Conservation (phyloP, 495 filamentous ascomycete species). For the Aspergillus funiculosus region DNA sequence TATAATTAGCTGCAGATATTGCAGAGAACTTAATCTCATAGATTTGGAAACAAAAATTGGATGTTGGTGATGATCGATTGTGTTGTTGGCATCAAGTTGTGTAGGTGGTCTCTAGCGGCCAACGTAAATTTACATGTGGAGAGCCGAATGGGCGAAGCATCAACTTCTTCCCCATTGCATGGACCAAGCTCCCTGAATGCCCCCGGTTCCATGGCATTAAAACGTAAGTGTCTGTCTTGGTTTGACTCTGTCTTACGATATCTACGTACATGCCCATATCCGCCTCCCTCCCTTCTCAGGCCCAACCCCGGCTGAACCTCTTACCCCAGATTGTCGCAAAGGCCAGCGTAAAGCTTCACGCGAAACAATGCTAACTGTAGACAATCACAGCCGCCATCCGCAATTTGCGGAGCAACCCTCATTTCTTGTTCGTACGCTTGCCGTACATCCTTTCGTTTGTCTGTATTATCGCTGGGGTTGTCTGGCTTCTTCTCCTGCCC, state of each 20-base stretch:
- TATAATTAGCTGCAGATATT: conserved; percentile 12
- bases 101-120: conserved; percentile 24
- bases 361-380: conserved; percentile 17
- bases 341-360: conserved; percentile 18
- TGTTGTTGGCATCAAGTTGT: conserved; percentile 7
- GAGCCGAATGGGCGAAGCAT: background rate
- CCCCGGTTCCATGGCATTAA: conserved; percentile 34
- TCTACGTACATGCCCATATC: background rate
- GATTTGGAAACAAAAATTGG: no score
- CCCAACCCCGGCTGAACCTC: background rate
- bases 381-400: conserved; percentile 35
- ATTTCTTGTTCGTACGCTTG: conserved; percentile 36
- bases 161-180: conserved; percentile 10
- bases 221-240: conserved; percentile 40
- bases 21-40: conserved; percentile 15
- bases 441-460: conserved; percentile 61
- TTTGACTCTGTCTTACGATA: background rate
- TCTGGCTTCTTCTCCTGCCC: conserved; percentile 89
- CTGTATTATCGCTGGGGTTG: conserved; percentile 83
- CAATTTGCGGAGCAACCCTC: conserved; percentile 41
- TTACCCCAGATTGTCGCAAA: conserved; percentile 21
- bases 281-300: background rate
- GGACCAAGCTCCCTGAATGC: conserved; percentile 21
- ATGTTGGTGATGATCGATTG: conserved; percentile 1
- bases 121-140: conserved; percentile 24